Evolutionary conservation across 148 eudicot species (phyloP), one percentile per base, ranked within the genome.

Genomic region (Nepenthes gracilis): DNA sequence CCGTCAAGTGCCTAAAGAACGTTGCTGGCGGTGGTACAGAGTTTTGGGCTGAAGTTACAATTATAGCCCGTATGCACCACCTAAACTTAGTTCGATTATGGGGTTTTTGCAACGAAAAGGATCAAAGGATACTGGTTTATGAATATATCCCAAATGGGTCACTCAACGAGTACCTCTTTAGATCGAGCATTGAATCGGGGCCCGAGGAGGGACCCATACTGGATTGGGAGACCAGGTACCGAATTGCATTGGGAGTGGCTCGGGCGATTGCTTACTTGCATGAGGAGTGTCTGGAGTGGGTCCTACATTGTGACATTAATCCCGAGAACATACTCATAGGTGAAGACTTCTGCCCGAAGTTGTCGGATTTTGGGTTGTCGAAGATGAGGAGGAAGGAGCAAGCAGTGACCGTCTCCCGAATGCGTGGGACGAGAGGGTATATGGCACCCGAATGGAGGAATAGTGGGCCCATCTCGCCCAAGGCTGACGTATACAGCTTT

Each of bases 71-170:
- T 6, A 90, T 90, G 95, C 97, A 90, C 69, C 97, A 90, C 65
- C 83, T 90, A 23, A 90, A 90, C 60, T 73, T 90, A 77, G 94
- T 90, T 6, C 72, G 95, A 2, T 57, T 90, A 35, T 86, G 97
- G 97, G 97, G 97, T 0, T 90, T 86, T 61, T 90, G 97, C 58
- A 85, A 87, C 57, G 97, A 90, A 52, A 90, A 86, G 72, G 86
- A 91, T 11, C 62, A 64, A 2, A 75, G 97, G 38, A 82, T 86
- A 49, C 77, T 90, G 36, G 77, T 90, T 14, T 86, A 86, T 54
- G 97, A 90, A 75, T 81, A 86, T 14, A 88, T 90, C 35, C 86
- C 97, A 2, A 90, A 90, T 50, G 97, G 95, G 12, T 90, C 97
- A 12, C 78, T 86, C 1, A 82, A 77, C 58, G 81, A 81, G 71